phyloP scores from a whole-genome alignment of 176 grass and related monocot genomes.

The Ampelocalamus luodianensis region DNA sequence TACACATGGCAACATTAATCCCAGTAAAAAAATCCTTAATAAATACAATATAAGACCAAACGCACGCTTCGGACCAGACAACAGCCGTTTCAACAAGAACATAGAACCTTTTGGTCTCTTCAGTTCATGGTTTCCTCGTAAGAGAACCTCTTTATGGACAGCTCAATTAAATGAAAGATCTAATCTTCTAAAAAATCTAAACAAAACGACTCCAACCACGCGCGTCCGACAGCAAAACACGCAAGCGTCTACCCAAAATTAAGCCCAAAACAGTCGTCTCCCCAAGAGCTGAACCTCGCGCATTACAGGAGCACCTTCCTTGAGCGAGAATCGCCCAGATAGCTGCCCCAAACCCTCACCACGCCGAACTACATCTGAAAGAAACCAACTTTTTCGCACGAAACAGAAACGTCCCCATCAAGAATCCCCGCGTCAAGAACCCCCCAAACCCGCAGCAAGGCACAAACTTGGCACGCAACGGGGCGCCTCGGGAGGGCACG shows the following conservation, averaged over 20 bases:
- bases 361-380: not conserved
- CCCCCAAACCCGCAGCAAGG: not conserved
- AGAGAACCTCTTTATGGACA: not conserved
- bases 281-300: not conserved
- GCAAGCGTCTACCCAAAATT: slow-evolving; percentile 8
- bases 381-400: slow-evolving; percentile 3
- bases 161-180: not conserved
- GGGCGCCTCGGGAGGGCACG: not conserved
- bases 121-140: not conserved
- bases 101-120: not conserved
- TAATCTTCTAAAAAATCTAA: not conserved
- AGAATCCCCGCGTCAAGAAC: not conserved
- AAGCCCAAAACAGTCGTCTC: not conserved
- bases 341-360: not conserved
- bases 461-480: not conserved
- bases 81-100: not conserved
- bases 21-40: not conserved
- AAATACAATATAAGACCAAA: slow-evolving; percentile 7
- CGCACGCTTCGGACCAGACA: not conserved
- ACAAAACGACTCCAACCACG: not conserved
- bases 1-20: not conserved
- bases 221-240: not conserved
- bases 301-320: not conserved
- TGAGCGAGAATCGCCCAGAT: not conserved
- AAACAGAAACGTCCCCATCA: not conserved